Percentiles rank a stretch among this genome's conserved stretches.
Evolutionary conservation across 305 asterid species (phyloP).

Genomic region (Fraxinus ornus): DNA sequence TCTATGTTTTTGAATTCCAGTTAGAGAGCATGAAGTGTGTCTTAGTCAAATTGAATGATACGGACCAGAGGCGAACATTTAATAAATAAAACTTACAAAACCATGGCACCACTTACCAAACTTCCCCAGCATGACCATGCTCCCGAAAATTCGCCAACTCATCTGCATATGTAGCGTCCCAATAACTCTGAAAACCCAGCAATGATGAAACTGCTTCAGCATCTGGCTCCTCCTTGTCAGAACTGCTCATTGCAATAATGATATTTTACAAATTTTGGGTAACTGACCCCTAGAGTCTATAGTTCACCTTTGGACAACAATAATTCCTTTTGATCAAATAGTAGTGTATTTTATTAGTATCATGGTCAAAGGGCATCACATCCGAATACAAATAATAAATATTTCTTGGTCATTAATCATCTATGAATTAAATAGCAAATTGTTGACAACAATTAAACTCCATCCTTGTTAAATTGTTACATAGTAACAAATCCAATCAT

Average conservation of each 20-base stretch:
- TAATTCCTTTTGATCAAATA: background rate
- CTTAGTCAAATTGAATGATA: background rate
- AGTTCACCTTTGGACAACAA: background rate
- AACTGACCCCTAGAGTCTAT: no score
- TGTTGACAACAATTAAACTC: background rate
- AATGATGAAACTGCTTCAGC: constrained; percentile 66
- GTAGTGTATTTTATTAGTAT: background rate
- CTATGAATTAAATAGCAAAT: constrained; percentile 14
- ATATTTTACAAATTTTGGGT: constrained; percentile 11
- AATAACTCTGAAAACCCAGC: constrained; percentile 94
- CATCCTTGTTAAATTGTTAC: background rate
- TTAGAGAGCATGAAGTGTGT: background rate
- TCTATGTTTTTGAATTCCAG: background rate
- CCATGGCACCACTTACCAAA: constrained; percentile 57
- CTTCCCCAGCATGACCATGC: constrained; percentile 96
- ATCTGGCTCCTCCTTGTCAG: constrained; percentile 96
- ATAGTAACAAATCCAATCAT: background rate
- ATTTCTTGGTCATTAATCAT: constrained; percentile 1
- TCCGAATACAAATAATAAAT: background rate
- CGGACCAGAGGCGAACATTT: background rate
- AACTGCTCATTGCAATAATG: constrained; percentile 43
- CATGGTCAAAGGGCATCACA: background rate
- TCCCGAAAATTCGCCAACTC: constrained; percentile 82
- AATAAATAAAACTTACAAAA: background rate
- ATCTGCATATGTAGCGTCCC: constrained; percentile 93